Conservation (phyloP, 495 filamentous ascomycete genomes). For the Aspergillus incahuasiensis region DNA sequence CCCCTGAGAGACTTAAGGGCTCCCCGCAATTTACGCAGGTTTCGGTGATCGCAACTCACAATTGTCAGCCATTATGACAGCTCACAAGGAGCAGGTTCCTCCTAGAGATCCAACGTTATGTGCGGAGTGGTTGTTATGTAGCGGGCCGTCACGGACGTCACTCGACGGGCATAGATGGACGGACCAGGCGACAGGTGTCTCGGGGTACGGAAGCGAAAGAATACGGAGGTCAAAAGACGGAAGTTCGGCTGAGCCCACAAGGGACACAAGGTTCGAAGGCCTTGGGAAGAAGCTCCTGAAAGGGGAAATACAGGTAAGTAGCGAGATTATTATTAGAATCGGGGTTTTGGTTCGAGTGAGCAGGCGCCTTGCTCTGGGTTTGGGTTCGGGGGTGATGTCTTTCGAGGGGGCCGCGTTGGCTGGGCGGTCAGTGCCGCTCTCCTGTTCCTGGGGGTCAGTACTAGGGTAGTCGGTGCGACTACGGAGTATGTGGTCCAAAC, state of each 20-base stretch:
- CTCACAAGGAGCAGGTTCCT: constrained; percentile 33
- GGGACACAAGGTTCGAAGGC: not conserved
- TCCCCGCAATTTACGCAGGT: not conserved
- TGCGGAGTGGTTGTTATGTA: constrained; percentile 6
- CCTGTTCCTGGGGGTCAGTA: not conserved
- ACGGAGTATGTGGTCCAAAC: not conserved
- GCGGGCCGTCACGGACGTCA: constrained; percentile 22
- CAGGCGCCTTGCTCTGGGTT: not conserved
- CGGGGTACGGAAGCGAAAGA: constrained; percentile 3
- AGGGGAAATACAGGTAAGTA: not conserved
- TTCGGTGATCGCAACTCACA: constrained; percentile 22
- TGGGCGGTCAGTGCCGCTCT: constrained; percentile 11
- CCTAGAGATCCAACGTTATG: constrained; percentile 12
- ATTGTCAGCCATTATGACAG: constrained; percentile 38
- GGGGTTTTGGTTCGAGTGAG: constrained; percentile 3
- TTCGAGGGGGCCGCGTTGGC: constrained; percentile 7
- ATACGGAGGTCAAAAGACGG: not conserved
- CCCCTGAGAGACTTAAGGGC: constrained; percentile 25
- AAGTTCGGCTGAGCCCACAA: constrained; percentile 7
- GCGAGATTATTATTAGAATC: constrained; percentile 6
- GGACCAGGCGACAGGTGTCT: constrained; percentile 24
- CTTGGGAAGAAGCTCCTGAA: not conserved
- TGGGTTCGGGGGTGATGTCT: not conserved
- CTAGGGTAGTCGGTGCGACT: no score
- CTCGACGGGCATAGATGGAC: constrained; percentile 33